Percentiles rank a stretch among this genome's conserved stretches.
These are phyloP conservation scores for Trametopsis cervina DNA, from an alignment of 768 basidiomycete genomes.

Conservation along the genomic window DNA sequence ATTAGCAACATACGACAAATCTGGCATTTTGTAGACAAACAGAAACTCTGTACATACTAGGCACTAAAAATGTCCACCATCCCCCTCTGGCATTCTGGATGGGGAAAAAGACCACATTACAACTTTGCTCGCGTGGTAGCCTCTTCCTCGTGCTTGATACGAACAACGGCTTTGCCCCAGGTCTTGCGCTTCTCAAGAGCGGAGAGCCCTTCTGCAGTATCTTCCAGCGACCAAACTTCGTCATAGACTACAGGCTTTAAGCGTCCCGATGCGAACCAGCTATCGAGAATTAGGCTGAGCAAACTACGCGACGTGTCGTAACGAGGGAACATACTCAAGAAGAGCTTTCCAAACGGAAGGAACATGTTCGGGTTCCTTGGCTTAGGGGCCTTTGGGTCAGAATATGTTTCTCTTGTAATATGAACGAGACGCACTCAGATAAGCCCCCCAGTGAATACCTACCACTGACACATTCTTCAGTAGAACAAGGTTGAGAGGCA, in stretches of 20 bases:
- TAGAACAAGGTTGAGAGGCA: constrained; percentile 64
- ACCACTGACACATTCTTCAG: constrained; percentile 47
- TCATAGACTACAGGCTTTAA: constrained; percentile 66
- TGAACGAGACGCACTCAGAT: constrained; percentile 43
- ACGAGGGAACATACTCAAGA: constrained; percentile 39
- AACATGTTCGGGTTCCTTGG: constrained; percentile 59
- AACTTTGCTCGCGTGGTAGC: constrained; percentile 41
- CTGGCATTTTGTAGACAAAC: no score
- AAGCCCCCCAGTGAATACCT: constrained; percentile 86
- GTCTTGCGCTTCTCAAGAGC: constrained; percentile 81
- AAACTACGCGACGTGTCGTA: constrained; percentile 36
- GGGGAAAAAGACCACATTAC: no score
- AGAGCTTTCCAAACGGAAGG: constrained; percentile 67
- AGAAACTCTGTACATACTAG: no score
- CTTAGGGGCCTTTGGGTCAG: constrained; percentile 27
- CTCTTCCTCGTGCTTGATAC: constrained; percentile 45
- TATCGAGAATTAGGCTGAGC: constrained; percentile 35
- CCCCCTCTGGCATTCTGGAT: no score
- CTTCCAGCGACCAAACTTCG: constrained; percentile 62
- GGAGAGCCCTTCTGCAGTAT: constrained; percentile 55
- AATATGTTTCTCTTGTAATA: constrained; percentile 1
- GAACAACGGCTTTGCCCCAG: constrained; percentile 85
- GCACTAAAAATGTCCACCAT: no score
- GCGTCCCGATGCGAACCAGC: constrained; percentile 37
- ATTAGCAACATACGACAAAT: no score